phyloP scores from a whole-genome alignment of 2,329 filamentous ascomycete species.

The Fusarium equiseti region DNA sequence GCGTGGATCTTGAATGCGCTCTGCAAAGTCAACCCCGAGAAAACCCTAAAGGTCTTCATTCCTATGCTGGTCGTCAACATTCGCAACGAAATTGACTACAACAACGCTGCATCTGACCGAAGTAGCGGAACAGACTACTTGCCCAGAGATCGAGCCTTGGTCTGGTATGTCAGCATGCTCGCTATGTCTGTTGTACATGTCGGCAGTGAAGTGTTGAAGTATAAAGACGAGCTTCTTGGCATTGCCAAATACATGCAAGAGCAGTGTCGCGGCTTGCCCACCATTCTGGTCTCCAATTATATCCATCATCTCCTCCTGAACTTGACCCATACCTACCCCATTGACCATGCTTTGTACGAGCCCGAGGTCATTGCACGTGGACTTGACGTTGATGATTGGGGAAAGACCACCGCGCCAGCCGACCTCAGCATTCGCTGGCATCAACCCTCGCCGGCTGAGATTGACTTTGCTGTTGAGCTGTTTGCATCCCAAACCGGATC shows the following conservation, averaged over 20 bases:
- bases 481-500: conserved; percentile 86
- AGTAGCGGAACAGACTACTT: conserved; percentile 94
- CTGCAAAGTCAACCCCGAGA: conserved; percentile 95
- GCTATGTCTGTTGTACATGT: conserved; percentile 99
- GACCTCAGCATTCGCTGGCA: conserved; percentile 93
- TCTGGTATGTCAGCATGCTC: conserved; percentile 97
- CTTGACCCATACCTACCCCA: conserved; percentile 91
- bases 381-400: conserved; percentile 85
- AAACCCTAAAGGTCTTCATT: conserved; percentile 89
- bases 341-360: conserved; percentile 90
- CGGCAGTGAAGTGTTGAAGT: conserved; percentile 87
- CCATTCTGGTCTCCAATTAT: conserved; percentile 96
- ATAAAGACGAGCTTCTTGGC: conserved; percentile 88
- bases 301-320: conserved; percentile 97
- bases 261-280: conserved; percentile 91
- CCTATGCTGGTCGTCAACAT: conserved; percentile 93
- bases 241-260: conserved; percentile 97
- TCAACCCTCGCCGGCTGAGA: conserved; percentile 80
- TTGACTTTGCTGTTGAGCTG: conserved; percentile 88
- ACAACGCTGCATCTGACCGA: conserved; percentile 92
- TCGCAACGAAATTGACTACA: conserved; percentile 95
- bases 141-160: conserved; percentile 88
- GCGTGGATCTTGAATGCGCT: conserved; percentile 97
- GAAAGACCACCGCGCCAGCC: conserved; percentile 77
- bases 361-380: conserved; percentile 78